phyloP scores from a whole-genome alignment of 2,329 filamentous ascomycete genomes.

The Cadophora gregata region DNA sequence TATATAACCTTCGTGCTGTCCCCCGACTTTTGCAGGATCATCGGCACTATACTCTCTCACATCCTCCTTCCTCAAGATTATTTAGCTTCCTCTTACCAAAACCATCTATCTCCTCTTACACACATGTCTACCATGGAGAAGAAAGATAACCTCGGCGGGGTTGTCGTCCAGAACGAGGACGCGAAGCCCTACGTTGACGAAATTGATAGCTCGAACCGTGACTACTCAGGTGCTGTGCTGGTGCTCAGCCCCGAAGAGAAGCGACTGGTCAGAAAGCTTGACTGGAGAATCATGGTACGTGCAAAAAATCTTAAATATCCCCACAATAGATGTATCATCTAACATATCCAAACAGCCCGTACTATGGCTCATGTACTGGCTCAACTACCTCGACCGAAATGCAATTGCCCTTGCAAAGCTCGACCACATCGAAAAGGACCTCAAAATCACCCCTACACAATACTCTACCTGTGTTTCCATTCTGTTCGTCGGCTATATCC shows the following conservation, averaged over 20 bases:
- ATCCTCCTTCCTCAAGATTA: neutral
- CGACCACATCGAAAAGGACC: slow-evolving; percentile 28
- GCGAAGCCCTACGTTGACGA: slow-evolving; percentile 5
- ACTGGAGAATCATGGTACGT: slow-evolving; percentile 20
- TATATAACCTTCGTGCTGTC: slow-evolving; percentile 13
- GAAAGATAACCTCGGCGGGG: slow-evolving; percentile 10
- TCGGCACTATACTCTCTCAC: neutral
- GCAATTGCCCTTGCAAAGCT: slow-evolving; percentile 30
- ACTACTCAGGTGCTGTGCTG: slow-evolving; percentile 17
- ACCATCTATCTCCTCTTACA: neutral
- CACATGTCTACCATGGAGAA: slow-evolving; percentile 4
- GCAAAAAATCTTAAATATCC: neutral
- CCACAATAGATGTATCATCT: neutral
- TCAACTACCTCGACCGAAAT: slow-evolving; percentile 46
- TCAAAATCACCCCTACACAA: slow-evolving; percentile 44
- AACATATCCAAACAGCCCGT: slow-evolving; percentile 31
- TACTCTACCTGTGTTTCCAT: slow-evolving; percentile 42
- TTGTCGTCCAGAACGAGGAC: slow-evolving; percentile 13
- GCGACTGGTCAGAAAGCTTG: slow-evolving; percentile 13
- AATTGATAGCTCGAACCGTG: slow-evolving; percentile 8
- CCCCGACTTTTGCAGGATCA: slow-evolving; percentile 1
- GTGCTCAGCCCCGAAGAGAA: slow-evolving; percentile 11
- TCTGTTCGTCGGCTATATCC: slow-evolving; percentile 41
- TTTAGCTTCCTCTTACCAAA: neutral
- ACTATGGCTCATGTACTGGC: slow-evolving; percentile 40